These are phyloP conservation scores for Epichloe amarillans DNA, from an alignment of 2,329 filamentous ascomycete genomes.

Conservation along the genomic window DNA sequence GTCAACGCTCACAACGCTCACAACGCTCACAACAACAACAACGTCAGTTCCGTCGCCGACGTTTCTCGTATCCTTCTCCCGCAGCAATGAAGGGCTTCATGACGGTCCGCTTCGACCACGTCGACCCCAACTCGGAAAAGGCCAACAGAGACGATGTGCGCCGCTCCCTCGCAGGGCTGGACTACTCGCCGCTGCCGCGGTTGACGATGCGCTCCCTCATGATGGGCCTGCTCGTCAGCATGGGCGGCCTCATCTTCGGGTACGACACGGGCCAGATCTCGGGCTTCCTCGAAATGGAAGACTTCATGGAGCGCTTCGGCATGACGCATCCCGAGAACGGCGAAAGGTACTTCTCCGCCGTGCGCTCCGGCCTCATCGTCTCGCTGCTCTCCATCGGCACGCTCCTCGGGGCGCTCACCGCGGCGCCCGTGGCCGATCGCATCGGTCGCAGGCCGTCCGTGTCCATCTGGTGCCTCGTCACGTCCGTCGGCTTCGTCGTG, in stretches of 20 bases:
- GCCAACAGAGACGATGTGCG: constrained; percentile 15
- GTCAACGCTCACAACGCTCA: too few relatives aligned
- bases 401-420: constrained; percentile 43
- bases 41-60: too few relatives aligned
- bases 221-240: constrained; percentile 28
- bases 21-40: too few relatives aligned
- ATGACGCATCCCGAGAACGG: constrained; percentile 23
- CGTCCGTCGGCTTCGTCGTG: constrained; percentile 53
- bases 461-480: constrained; percentile 45
- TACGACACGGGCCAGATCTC: constrained; percentile 41
- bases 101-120: constrained; percentile 28
- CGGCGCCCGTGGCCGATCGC: constrained; percentile 50
- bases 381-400: constrained; percentile 46
- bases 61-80: too few relatives aligned
- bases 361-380: constrained; percentile 45
- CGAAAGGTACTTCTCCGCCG: constrained; percentile 32
- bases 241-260: constrained; percentile 31
- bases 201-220: constrained; percentile 23
- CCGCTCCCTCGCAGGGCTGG: constrained; percentile 23
- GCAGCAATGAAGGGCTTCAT: constrained; percentile 11
- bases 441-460: constrained; percentile 52
- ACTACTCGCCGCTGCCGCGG: constrained; percentile 31
- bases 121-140: constrained; percentile 27
- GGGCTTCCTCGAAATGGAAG: constrained; percentile 44
- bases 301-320: constrained; percentile 41